Conservation (phyloP, 495 filamentous ascomycete genomes). For the Podospora didyma region DNA sequence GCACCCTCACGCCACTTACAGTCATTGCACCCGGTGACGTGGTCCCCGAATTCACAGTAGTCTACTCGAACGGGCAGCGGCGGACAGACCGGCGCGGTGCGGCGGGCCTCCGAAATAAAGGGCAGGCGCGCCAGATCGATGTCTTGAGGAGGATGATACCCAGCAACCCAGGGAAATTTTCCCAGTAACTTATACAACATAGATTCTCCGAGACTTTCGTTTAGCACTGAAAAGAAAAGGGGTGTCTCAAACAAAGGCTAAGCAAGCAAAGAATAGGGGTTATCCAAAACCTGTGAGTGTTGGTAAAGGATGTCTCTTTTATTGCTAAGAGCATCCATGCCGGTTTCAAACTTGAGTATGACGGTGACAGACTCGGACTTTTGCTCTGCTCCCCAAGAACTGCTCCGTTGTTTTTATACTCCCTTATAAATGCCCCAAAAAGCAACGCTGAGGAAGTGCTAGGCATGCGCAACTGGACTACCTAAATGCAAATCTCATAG, state of each 20-base stretch:
- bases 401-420: too few relatives aligned
- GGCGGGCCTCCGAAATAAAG: slow-evolving; percentile 50
- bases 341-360: too few relatives aligned
- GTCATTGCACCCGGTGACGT: slow-evolving; percentile 50
- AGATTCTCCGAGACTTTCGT: background rate
- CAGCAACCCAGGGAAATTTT: slow-evolving; percentile 58
- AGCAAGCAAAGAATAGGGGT: too few relatives aligned
- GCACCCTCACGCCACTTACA: slow-evolving; percentile 45
- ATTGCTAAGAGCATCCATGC: too few relatives aligned
- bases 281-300: too few relatives aligned
- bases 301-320: too few relatives aligned
- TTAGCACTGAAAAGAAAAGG: background rate
- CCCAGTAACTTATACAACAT: background rate
- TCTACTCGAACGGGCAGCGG: slow-evolving; percentile 57
- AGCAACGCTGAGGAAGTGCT: too few relatives aligned
- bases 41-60: slow-evolving; percentile 61
- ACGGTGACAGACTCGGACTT: too few relatives aligned
- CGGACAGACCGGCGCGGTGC: slow-evolving; percentile 54
- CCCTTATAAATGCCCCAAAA: too few relatives aligned
- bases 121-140: slow-evolving; percentile 58
- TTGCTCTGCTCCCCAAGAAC: too few relatives aligned
- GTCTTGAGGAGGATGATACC: slow-evolving; percentile 58
- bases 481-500: slow-evolving; percentile 21
- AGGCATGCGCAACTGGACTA: too few relatives aligned
- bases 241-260: too few relatives aligned